Base-by-base conservation (phyloP, 768 basidiomycete genomes). In the Mycena chlorophos region DNA sequence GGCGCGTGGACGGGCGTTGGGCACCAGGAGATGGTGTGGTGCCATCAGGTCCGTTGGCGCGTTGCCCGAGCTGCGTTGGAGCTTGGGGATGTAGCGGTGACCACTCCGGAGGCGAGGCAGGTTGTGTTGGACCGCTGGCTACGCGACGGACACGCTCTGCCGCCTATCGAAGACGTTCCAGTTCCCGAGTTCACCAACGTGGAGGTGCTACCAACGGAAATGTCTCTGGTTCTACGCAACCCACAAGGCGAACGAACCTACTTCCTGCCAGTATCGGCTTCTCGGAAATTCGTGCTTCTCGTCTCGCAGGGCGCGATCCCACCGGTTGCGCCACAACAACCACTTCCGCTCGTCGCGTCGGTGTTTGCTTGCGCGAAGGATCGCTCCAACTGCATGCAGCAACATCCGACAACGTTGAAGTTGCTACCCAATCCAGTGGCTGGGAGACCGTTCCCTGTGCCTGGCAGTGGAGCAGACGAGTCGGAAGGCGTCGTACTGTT, bases 11-110 rank as follows among this genome's bases (percentile, higher is more conserved):
- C 95, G 2, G 92, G 93, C 2, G 91, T 98, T 4, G 96, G 95
- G 23, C 97, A 99, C 69, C 86, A 86, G 38, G 95, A 91, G 56
- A 95, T 98, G 84, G 93, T 98, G 3, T 99, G 97, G 97, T 98
- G 97, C 67, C 92, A 98, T 70, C 97, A 99, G 71, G 87, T 98
- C 10, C 87, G 97, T 37, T 92, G 88, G 89, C 82, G 86, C 22
- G 76, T 96, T 29, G 94, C 94, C 16, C 79, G 91, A 50, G 83
- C 86, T 19, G 86, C 86, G 23, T 72, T 98, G 5, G 90, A 92
- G 63, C 73, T 90, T 12, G 80, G 80, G 2, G 65, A 58, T n/a
- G 61, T 71, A 0, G n/a, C n/a, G n/a, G n/a, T n/a, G n/a, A 45
- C 49, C 25, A 67, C 65, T 1, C 38, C 63, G 3, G 60, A 45